phyloP scores from a whole-genome alignment of 306 rosid genomes.

The Cyclanthera cordifolia region DNA sequence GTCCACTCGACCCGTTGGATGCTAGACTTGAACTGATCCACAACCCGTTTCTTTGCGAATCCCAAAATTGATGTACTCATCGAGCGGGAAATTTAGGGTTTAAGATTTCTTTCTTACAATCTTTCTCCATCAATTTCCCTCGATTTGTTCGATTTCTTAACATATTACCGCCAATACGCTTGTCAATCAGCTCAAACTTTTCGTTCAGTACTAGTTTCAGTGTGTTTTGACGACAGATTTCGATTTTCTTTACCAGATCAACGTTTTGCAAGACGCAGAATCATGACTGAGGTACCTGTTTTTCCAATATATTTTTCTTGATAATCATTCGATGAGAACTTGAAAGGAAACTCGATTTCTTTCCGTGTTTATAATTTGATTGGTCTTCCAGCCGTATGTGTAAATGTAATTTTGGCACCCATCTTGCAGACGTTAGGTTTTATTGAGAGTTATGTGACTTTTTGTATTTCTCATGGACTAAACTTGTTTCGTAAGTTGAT shows the following conservation, averaged over 20 bases:
- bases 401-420: neutral
- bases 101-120: neutral
- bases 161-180: neutral
- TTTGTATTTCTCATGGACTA: too few species aligned
- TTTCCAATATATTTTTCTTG: neutral
- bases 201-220: neutral
- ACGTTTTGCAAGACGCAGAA: conserved; percentile 25
- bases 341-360: neutral
- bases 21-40: neutral
- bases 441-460: neutral
- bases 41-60: neutral
- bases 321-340: neutral
- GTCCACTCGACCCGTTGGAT: neutral
- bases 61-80: neutral
- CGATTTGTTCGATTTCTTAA: neutral
- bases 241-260: conserved; percentile 3
- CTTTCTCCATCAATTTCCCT: neutral
- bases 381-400: neutral
- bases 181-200: neutral
- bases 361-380: neutral
- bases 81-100: neutral
- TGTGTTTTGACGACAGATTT: conserved; percentile 12
- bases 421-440: neutral
- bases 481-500: neutral
- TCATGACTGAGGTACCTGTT: conserved; percentile 65